Conservation (phyloP, 1,284 basidiomycete species). For the Sporisorium scitamineum region DNA sequence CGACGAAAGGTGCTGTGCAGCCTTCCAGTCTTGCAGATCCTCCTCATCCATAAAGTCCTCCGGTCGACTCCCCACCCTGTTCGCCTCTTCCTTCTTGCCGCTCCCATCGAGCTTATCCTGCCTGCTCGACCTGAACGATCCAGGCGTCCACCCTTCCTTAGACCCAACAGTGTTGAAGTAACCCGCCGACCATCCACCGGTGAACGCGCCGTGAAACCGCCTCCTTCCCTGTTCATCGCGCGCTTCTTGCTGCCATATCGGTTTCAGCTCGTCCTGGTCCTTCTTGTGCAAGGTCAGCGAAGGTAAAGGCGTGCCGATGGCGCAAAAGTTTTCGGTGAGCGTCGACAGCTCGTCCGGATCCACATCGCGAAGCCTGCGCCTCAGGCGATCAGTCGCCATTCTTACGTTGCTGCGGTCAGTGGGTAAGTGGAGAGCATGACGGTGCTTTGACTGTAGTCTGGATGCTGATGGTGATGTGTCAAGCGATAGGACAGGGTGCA, state of each 20-base stretch:
- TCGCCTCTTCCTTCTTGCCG: background rate
- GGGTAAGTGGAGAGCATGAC: background rate
- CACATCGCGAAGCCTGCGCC: conserved; percentile 79
- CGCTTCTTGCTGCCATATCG: conserved; percentile 97
- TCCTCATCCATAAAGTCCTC: conserved; percentile 99
- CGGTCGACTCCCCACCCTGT: conserved; percentile 73
- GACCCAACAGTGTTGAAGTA: conserved; percentile 97
- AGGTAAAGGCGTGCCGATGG: conserved; percentile 92
- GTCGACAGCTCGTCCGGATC: conserved; percentile 80
- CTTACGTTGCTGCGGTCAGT: background rate
- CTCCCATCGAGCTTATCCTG: conserved; percentile 18
- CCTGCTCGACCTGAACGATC: conserved; percentile 78
- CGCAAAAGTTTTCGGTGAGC: conserved; percentile 86
- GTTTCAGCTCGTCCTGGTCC: conserved; percentile 92
- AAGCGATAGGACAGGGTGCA: background rate
- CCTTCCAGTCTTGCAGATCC: conserved; percentile 84
- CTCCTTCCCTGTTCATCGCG: conserved; percentile 92
- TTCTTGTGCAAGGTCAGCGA: conserved; percentile 84
- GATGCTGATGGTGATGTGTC: background rate
- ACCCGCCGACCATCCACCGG: conserved; percentile 95
- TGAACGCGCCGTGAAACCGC: conserved; percentile 95
- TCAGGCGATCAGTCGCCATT: conserved; percentile 73
- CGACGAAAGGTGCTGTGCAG: conserved; percentile 75
- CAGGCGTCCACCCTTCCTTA: conserved; percentile 96
- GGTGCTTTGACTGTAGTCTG: background rate